phyloP scores from a whole-genome alignment of 345 rosid species.

The Eucalyptus sp. region DNA sequence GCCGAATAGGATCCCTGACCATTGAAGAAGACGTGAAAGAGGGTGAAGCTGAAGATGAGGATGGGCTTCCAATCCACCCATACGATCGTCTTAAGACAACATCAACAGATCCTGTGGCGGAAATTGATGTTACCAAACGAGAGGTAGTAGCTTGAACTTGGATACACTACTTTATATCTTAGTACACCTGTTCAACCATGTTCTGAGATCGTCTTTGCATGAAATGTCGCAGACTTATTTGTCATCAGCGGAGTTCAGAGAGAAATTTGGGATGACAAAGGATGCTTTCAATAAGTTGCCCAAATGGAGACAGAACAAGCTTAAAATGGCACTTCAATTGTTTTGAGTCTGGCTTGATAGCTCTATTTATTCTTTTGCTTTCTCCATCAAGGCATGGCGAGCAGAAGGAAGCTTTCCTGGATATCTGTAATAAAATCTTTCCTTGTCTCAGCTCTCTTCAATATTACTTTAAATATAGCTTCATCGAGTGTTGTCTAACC shows the following conservation, averaged over 20 bases:
- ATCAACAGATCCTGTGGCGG: slow-evolving; percentile 57
- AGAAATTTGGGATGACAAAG: slow-evolving; percentile 86
- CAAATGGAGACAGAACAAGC: slow-evolving; percentile 99
- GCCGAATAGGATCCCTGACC: slow-evolving; percentile 65
- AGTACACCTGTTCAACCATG: neutral
- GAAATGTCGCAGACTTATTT: slow-evolving; percentile 54
- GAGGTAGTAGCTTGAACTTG: slow-evolving; percentile 41
- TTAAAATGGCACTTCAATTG: slow-evolving; percentile 72
- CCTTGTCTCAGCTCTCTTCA: neutral
- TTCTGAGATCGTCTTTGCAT: neutral
- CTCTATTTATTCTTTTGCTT: slow-evolving; percentile 10
- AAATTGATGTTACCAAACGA: slow-evolving; percentile 89
- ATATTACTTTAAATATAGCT: neutral
- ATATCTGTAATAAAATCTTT: slow-evolving; percentile 8
- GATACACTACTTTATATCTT: neutral
- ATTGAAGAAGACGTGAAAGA: slow-evolving; percentile 88
- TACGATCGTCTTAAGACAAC: slow-evolving; percentile 69
- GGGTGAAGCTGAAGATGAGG: slow-evolving; percentile 90
- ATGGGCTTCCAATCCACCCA: slow-evolving; percentile 65
- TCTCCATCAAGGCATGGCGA: slow-evolving; percentile 13
- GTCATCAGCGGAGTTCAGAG: slow-evolving; percentile 60
- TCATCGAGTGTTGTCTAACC: neutral
- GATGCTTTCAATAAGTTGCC: slow-evolving; percentile 77
- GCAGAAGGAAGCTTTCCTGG: slow-evolving; percentile 21
- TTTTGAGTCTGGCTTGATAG: slow-evolving; percentile 30